phyloP scores from a whole-genome alignment of 164 flowering plant genomes.

The Kingdonia uniflora region DNA sequence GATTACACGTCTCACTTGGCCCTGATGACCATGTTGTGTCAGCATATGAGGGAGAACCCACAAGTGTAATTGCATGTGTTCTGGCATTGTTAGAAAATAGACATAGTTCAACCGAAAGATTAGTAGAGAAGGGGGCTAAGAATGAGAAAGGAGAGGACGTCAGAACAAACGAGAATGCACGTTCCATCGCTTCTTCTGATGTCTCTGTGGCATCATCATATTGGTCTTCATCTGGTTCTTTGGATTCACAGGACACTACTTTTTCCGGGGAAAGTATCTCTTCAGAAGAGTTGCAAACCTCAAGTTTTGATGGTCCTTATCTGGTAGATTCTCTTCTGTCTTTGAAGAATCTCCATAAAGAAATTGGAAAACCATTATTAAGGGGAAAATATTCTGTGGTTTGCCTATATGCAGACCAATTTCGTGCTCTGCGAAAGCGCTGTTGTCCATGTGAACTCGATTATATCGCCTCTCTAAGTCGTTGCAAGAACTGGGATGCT shows the following conservation, averaged over 20 bases:
- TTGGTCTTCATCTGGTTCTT: conserved; percentile 38
- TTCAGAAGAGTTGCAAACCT: conserved; percentile 36
- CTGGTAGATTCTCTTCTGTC: conserved; percentile 34
- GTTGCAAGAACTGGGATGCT: conserved; percentile 85
- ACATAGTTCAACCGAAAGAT: conserved; percentile 15
- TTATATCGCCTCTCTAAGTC: conserved; percentile 82
- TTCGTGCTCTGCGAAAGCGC: conserved; percentile 48
- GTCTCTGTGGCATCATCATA: conserved; percentile 22
- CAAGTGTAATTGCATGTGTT: conserved; percentile 85
- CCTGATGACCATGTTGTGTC: conserved; percentile 45
- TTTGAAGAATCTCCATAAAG: conserved; percentile 33
- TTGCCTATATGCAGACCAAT: conserved; percentile 50
- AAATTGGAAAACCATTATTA: conserved; percentile 34
- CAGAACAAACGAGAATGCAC: conserved; percentile 17
- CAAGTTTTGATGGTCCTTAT: conserved; percentile 50
- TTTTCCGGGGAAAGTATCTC: conserved; percentile 22
- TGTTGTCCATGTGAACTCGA: conserved; percentile 71
- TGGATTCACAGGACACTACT: conserved; percentile 34
- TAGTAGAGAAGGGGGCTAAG: conserved; percentile 16
- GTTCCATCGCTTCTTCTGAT: conserved; percentile 23
- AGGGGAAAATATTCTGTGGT: conserved; percentile 72
- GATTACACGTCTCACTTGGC: conserved; percentile 59
- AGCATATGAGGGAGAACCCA: conserved; percentile 67
- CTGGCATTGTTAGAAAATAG: conserved; percentile 44
- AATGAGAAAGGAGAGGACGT: conserved; percentile 18